Evolutionary conservation across 2,329 filamentous ascomycete genomes (phyloP).

Genomic region (Cytospora piceae): DNA sequence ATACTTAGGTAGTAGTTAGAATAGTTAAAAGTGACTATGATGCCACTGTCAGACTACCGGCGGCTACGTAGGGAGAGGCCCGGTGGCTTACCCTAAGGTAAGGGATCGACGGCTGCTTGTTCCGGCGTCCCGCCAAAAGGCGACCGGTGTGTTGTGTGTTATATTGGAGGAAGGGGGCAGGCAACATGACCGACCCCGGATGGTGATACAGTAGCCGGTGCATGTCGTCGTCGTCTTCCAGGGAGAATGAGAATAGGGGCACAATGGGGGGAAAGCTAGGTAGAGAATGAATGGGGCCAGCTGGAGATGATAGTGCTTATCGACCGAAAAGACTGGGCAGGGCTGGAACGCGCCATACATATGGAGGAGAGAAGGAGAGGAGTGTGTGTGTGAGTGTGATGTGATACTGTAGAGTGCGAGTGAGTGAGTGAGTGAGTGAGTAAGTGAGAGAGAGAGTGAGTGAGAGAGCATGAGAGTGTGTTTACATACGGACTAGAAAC

Average conservation of each 20-base stretch:
- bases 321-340: background rate
- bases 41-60: background rate
- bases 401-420: too few relatives aligned
- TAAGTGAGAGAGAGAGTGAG: background rate
- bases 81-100: background rate
- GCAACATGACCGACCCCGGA: background rate
- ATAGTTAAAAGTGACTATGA: background rate
- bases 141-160: background rate
- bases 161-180: background rate
- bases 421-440: background rate
- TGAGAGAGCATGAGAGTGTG: background rate
- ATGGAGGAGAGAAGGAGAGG: background rate
- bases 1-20: too few relatives aligned
- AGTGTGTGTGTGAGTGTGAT: too few relatives aligned
- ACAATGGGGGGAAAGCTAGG: background rate
- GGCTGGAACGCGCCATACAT: background rate
- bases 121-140: background rate
- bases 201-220: background rate
- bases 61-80: background rate
- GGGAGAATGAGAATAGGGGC: background rate
- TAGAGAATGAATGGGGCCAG: background rate
- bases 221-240: background rate
- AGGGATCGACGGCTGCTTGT: background rate
- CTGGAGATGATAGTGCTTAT: background rate
- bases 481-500: background rate